Base-by-base conservation (phyloP, 2,329 filamentous ascomycete species). In the Cucurbitaria berberidis region DNA sequence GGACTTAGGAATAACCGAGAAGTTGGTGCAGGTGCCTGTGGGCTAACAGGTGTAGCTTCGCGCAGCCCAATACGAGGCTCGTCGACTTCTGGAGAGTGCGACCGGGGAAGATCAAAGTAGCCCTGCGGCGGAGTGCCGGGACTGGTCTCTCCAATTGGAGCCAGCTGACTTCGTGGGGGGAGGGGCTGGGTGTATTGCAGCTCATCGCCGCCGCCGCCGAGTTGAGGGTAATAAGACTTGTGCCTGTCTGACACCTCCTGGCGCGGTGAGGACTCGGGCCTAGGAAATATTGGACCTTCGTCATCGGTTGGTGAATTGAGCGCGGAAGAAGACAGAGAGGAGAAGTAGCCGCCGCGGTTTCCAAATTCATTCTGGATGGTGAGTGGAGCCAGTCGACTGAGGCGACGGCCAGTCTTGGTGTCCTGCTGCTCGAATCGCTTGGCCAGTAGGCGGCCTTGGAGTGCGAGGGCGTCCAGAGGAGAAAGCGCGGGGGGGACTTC, bases 401-500 rank as follows among this genome's bases (percentile, higher is more conserved):
- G 84, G 52, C 93, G 86, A 60, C 87, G 86, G 44, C 90, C 92
- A 57, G 85, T 84, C 69, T 85, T 87, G 40, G 22, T 42, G 54
- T 77, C 76, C 68, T 86, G 84, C 59, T 95, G 88, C 74, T 96
- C 89, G 56, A 99, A 85, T 76, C 96, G 89, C 76, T 86, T 90
- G 34, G 92, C 92, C 45, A 99, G 84, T 65, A 96, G 79, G 52
- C 93, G 88, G 66, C 93, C 96, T 72, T 98, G 93, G 57, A 93
- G 83, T 19, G 93, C 93, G 72, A 99, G 96, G 42, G 93, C 93
- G 81, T 99, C 95, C 60, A 99, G 84, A 10, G 95, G 95, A 7
- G 95, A 98, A 51, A 98, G 82, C 46, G 95, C 90, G 5, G 95
- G 95, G 18, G 95, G 93, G 1, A 89, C 84, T 65, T 86, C 75